phyloP scores from a whole-genome alignment of 2,329 filamentous ascomycete species.

The Fusarium sp. region DNA sequence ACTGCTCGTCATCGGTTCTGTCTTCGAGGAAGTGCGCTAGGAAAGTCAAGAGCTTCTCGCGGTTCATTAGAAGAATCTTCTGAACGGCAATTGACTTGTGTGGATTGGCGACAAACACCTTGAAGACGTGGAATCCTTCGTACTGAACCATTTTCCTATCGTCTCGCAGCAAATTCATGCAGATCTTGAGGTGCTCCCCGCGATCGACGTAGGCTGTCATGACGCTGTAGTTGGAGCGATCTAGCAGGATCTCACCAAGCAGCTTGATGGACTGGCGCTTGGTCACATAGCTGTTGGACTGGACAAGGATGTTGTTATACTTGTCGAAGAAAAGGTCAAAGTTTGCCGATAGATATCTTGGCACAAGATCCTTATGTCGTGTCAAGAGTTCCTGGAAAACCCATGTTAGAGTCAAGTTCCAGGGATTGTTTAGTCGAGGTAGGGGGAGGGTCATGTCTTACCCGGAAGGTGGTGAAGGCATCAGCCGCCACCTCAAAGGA shows the following conservation, averaged over 20 bases:
- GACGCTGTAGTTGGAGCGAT: constrained; percentile 95
- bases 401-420: constrained; percentile 13
- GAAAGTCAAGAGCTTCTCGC: constrained; percentile 89
- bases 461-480: constrained; percentile 96
- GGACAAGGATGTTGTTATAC: constrained; percentile 88
- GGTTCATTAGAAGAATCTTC: constrained; percentile 95
- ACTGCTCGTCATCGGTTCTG: constrained; percentile 96
- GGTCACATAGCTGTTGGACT: constrained; percentile 96
- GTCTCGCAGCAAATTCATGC: constrained; percentile 96
- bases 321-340: constrained; percentile 93
- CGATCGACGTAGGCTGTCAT: constrained; percentile 98
- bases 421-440: background rate
- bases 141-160: constrained; percentile 99
- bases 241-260: constrained; percentile 91
- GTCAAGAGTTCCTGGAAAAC: constrained; percentile 83
- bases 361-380: constrained; percentile 90
- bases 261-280: constrained; percentile 98
- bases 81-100: constrained; percentile 98
- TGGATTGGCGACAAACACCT: constrained; percentile 98
- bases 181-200: constrained; percentile 95
- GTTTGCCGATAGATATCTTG: constrained; percentile 87
- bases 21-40: constrained; percentile 93
- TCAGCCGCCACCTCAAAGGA: constrained; percentile 97
- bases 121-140: constrained; percentile 99
- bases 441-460: constrained; percentile 54